These are phyloP conservation scores for Castanea sativa DNA, from an alignment of 306 rosid genomes.

Conservation along the genomic window DNA sequence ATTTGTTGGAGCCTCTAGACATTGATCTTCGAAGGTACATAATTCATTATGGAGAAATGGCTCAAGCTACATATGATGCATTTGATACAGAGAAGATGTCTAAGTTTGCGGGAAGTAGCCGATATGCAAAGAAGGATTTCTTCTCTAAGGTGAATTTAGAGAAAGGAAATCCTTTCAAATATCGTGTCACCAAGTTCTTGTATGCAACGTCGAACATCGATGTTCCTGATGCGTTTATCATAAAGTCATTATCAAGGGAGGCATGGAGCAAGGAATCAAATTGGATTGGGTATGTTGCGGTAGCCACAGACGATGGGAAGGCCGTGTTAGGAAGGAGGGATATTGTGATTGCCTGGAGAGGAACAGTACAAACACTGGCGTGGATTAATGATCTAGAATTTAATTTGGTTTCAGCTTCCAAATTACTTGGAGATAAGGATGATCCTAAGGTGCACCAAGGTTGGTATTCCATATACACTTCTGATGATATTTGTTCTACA, in stretches of 20 bases:
- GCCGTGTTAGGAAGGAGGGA: slow-evolving; percentile 46
- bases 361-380: slow-evolving; percentile 36
- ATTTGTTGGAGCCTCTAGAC: slow-evolving; percentile 53
- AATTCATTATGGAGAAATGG: slow-evolving; percentile 63
- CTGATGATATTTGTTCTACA: slow-evolving; percentile 51
- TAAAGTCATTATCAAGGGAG: slow-evolving; percentile 40
- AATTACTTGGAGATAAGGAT: slow-evolving; percentile 39
- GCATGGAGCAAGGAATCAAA: slow-evolving; percentile 51
- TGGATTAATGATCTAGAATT: slow-evolving; percentile 68
- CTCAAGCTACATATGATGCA: slow-evolving; percentile 65
- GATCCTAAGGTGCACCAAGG: slow-evolving; percentile 67
- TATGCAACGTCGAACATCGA: slow-evolving; percentile 53
- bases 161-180: slow-evolving; percentile 28
- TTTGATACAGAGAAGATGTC: slow-evolving; percentile 57
- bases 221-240: slow-evolving; percentile 36
- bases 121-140: no score
- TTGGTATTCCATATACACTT: slow-evolving; percentile 78
- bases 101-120: slow-evolving; percentile 48
- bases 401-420: slow-evolving; percentile 41
- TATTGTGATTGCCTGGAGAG: slow-evolving; percentile 55
- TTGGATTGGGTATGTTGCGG: slow-evolving; percentile 57
- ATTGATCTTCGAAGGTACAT: slow-evolving; percentile 58
- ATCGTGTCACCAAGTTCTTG: slow-evolving; percentile 51
- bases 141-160: no score
- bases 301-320: slow-evolving; percentile 43